Percentiles rank a stretch among this genome's conserved stretches.
Evolutionary conservation across 257 asterid genomes (phyloP).

Genomic region (Lithospermum erythrorhizon): DNA sequence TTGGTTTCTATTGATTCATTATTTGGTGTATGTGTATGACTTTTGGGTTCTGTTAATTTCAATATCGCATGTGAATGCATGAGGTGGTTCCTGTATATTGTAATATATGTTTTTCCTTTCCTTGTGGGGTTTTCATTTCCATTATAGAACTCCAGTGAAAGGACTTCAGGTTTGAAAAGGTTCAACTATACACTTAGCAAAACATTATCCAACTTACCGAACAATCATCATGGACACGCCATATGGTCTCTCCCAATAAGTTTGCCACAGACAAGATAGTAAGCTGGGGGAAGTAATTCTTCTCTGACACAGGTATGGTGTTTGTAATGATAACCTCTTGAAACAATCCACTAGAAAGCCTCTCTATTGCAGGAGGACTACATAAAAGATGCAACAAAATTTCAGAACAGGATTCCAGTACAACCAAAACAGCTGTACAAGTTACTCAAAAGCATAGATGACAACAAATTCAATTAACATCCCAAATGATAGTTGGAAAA

Average conservation of each 20-base stretch:
- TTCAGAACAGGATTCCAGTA: neutral
- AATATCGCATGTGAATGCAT: neutral
- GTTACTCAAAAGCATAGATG: neutral
- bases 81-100: neutral
- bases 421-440: too few relatives aligned
- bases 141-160: too few relatives aligned
- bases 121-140: neutral
- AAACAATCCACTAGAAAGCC: conserved; percentile 82
- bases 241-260: conserved; percentile 85
- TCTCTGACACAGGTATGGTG: conserved; percentile 81
- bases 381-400: conserved; percentile 13
- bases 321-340: conserved; percentile 93
- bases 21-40: too few relatives aligned
- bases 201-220: conserved; percentile 43
- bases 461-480: neutral
- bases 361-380: conserved; percentile 95
- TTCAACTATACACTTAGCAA: neutral
- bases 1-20: too few relatives aligned
- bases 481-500: neutral
- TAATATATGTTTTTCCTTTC: neutral
- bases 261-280: conserved; percentile 83
- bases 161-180: neutral
- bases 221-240: conserved; percentile 94
- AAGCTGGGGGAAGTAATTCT: conserved; percentile 85
- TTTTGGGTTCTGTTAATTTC: neutral